Evolutionary conservation across 495 filamentous ascomycete species (phyloP), one percentile per base, ranked within the genome.

Genomic region (Penicillium paxilli): DNA sequence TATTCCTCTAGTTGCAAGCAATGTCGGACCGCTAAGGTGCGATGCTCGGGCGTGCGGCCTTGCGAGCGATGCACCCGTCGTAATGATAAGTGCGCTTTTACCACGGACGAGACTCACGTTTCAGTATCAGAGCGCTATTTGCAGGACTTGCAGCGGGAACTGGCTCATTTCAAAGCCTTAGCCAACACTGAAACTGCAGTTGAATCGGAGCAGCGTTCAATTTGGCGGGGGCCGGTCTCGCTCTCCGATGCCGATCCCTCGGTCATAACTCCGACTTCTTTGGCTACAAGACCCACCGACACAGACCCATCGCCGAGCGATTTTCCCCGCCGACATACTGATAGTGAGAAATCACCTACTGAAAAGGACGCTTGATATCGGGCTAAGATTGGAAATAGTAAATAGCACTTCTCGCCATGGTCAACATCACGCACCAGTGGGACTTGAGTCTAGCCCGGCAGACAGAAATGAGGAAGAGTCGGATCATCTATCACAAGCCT

Each of bases 61-160:
- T 45, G 41, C 41, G 16, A 45, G 8, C 41, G 41, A 45, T 45
- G 41, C 41, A 45, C 41, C 7, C 41, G 41, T 22, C 41, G 41
- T 20, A 16, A 20, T 12, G 41, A 45, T 22, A 22, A 21, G 23
- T 45, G 41, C 41, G 17, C 41, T 5, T 45, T 45, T 22, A 20
- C 41, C 23, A 12, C 41, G 7, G 41, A 45, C 41, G 41, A 45
- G 41, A 20, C 41, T 11, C 41, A 45, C 41, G 41, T 45, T 7
- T 45, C 41, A 4, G 41, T 45, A 4, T 20, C 41, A 45, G 41
- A 45, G 41, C 16, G 19, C 5, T 45, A 45, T 20, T 20, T 45
- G 3, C 41, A 45, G 7, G 41, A 32, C 14, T 32, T 32, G 14
- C 28, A 32, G 28, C 28, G 6, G 2, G 4, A 32, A 32, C 10